These are phyloP conservation scores for Cocos nucifera DNA, from an alignment of 176 grass and related monocot genomes.

Conservation along the genomic window DNA sequence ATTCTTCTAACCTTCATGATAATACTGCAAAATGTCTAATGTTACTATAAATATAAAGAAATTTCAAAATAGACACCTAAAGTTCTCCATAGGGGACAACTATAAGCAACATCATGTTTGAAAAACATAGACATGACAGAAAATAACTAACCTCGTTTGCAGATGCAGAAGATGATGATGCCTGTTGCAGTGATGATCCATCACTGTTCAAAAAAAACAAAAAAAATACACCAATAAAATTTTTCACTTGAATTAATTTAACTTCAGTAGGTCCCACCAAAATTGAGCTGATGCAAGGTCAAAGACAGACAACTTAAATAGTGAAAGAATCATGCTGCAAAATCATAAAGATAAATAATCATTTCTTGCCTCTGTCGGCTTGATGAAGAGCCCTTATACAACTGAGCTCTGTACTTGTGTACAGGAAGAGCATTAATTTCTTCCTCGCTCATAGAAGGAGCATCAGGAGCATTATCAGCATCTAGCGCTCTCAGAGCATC, in stretches of 20 bases:
- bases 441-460: slow-evolving; percentile 89
- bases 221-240: not conserved
- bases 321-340: not conserved
- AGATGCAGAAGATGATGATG: slow-evolving; percentile 30
- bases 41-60: too few relatives aligned
- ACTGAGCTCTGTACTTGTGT: slow-evolving; percentile 72
- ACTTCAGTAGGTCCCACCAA: too few relatives aligned
- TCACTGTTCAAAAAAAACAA: slow-evolving; percentile 35
- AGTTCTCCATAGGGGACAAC: too few relatives aligned
- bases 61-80: too few relatives aligned
- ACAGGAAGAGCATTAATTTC: slow-evolving; percentile 96
- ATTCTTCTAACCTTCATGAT: too few relatives aligned
- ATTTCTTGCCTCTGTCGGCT: slow-evolving; percentile 43
- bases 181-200: slow-evolving; percentile 28
- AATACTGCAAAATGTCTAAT: too few relatives aligned
- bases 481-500: slow-evolving; percentile 85
- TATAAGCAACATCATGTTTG: too few relatives aligned
- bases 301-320: too few relatives aligned
- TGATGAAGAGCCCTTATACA: slow-evolving; percentile 19
- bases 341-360: slow-evolving; percentile 12
- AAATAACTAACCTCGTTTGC: slow-evolving; percentile 49
- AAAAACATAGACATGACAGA: not conserved
- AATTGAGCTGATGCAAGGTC: too few relatives aligned
- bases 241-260: not conserved
- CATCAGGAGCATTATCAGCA: slow-evolving; percentile 54